Percentiles rank a stretch among this genome's conserved stretches.
These are phyloP conservation scores for Haematococcus lacustris DNA, from an alignment of 139 green algal genomes.

Conservation along the genomic window DNA sequence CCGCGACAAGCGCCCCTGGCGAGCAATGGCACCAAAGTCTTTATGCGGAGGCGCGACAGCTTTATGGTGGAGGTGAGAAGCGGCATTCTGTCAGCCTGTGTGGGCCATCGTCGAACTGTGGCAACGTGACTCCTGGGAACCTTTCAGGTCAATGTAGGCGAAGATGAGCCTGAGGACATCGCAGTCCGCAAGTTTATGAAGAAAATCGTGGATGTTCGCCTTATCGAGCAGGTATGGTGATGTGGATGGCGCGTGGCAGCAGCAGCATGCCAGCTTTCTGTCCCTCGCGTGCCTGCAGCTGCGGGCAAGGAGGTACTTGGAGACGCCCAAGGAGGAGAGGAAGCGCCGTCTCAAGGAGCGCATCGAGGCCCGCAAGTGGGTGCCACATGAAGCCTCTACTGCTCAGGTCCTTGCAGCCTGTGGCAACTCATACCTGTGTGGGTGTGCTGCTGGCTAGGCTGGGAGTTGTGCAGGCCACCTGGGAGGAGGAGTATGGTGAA, in stretches of 20 bases:
- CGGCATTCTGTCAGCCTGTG: too few relatives aligned
- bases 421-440: too few relatives aligned
- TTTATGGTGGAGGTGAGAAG: slow-evolving; percentile 58
- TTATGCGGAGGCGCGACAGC: slow-evolving; percentile 26
- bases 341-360: slow-evolving; percentile 43
- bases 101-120: too few relatives aligned
- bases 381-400: too few relatives aligned
- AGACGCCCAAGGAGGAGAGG: slow-evolving; percentile 48
- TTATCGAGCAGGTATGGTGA: slow-evolving; percentile 42
- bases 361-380: slow-evolving; percentile 36
- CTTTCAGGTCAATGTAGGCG: slow-evolving; percentile 37
- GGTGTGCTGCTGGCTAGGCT: too few relatives aligned
- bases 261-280: too few relatives aligned
- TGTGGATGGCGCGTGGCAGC: not conserved
- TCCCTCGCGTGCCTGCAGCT: slow-evolving; percentile 24
- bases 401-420: too few relatives aligned
- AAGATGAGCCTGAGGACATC: slow-evolving; percentile 53
- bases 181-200: slow-evolving; percentile 55
- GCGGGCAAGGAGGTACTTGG: slow-evolving; percentile 27
- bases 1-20: slow-evolving; percentile 2
- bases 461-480: too few relatives aligned
- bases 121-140: too few relatives aligned
- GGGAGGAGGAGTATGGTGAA: too few relatives aligned
- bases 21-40: slow-evolving; percentile 21
- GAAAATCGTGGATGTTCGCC: slow-evolving; percentile 38